phyloP scores from a whole-genome alignment of 1,139 yeast species.

The Yamadazyma diddensiae region DNA sequence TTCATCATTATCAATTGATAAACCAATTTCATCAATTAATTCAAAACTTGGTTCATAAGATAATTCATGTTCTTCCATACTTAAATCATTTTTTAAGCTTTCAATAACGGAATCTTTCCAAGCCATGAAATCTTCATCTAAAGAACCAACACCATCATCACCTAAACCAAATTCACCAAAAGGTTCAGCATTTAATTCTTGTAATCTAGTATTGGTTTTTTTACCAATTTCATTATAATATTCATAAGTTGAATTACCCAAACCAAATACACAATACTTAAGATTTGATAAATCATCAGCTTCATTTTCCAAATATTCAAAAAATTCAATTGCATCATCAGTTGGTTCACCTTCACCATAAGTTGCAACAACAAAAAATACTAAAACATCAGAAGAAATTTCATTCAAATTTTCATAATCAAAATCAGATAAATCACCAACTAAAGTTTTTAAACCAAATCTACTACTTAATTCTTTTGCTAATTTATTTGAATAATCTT shows the following conservation, averaged over 20 bases:
- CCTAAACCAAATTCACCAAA: constrained; percentile 82
- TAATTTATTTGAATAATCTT: constrained; percentile 89
- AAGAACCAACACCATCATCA: constrained; percentile 91
- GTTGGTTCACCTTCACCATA: constrained; percentile 99
- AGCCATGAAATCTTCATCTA: constrained; percentile 90
- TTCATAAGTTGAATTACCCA: constrained; percentile 93
- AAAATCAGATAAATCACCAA: constrained; percentile 80
- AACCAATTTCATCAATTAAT: constrained; percentile 32
- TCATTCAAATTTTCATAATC: constrained; percentile 76
- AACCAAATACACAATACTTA: constrained; percentile 76
- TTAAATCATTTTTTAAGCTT: constrained; percentile 59
- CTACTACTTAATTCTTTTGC: constrained; percentile 83
- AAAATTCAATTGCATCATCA: constrained; percentile 81
- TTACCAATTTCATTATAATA: constrained; percentile 83
- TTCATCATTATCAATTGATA: constrained; percentile 27
- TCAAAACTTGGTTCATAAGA: constrained; percentile 71
- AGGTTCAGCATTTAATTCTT: constrained; percentile 66
- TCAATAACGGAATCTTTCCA: constrained; percentile 86
- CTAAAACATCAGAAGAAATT: constrained; percentile 48
- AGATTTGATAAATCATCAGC: constrained; percentile 62
- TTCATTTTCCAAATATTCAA: constrained; percentile 56
- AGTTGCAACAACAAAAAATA: constrained; percentile 81
- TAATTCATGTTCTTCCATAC: constrained; percentile 73
- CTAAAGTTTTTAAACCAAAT: constrained; percentile 80
- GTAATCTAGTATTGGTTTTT: constrained; percentile 43